Evolutionary conservation across 2,329 filamentous ascomycete genomes (phyloP).

Genomic region (Torrubiella hemipterigena): DNA sequence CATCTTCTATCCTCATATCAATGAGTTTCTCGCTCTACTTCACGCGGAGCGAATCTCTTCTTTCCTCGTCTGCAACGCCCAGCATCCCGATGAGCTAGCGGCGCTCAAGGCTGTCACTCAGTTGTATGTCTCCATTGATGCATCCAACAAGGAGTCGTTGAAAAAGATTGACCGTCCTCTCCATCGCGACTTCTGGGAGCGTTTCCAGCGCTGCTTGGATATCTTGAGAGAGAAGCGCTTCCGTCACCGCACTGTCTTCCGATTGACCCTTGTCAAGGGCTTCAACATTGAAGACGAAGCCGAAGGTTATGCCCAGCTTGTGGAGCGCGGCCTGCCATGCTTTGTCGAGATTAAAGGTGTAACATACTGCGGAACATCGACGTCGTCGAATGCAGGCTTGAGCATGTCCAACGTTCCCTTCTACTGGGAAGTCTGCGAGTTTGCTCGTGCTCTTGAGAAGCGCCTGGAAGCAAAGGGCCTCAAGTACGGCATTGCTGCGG

Average conservation of each 20-base stretch:
- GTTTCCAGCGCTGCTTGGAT: constrained; percentile 81
- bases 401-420: constrained; percentile 98
- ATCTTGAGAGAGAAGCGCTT: constrained; percentile 76
- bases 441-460: constrained; percentile 62
- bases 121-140: constrained; percentile 93
- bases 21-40: constrained; percentile 75
- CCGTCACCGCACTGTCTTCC: constrained; percentile 85
- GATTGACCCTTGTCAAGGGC: constrained; percentile 89
- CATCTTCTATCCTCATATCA: constrained; percentile 98
- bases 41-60: constrained; percentile 81
- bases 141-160: constrained; percentile 77
- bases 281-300: constrained; percentile 96
- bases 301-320: constrained; percentile 77
- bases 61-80: constrained; percentile 94
- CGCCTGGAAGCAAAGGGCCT: constrained; percentile 60
- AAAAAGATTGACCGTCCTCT: constrained; percentile 83
- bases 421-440: constrained; percentile 78
- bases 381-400: constrained; percentile 70
- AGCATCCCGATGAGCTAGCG: constrained; percentile 84
- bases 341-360: constrained; percentile 96
- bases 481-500: constrained; percentile 81
- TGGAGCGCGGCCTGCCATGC: constrained; percentile 75
- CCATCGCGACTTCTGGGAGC: constrained; percentile 95
- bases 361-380: constrained; percentile 88
- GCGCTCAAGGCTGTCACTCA: constrained; percentile 79